phyloP scores from a whole-genome alignment of 192 early-diverging fungal species.

The Dissophora ornata region DNA sequence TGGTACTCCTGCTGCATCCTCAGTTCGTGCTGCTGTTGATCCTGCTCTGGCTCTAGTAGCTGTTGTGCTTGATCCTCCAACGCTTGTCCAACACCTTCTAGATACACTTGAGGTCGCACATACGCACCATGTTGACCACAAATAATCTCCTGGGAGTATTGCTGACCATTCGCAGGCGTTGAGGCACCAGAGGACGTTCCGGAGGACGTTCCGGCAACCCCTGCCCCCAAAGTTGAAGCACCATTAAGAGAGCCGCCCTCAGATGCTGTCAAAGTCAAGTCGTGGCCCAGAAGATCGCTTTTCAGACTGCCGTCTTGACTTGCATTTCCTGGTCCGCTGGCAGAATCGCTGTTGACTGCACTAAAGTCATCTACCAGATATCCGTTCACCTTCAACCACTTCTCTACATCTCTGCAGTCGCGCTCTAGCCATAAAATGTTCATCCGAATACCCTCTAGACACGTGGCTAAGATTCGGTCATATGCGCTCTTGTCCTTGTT shows the following conservation, averaged over 20 bases:
- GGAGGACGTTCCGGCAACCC: slow-evolving; percentile 1
- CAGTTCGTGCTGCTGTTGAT: slow-evolving; percentile 35
- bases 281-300: background rate
- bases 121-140: slow-evolving; percentile 14
- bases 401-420: slow-evolving; percentile 44
- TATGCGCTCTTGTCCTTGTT: slow-evolving; percentile 63
- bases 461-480: slow-evolving; percentile 66
- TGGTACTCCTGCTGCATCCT: slow-evolving; percentile 28
- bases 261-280: background rate
- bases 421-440: slow-evolving; percentile 55
- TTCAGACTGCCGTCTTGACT: background rate
- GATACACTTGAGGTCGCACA: slow-evolving; percentile 19
- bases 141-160: slow-evolving; percentile 9
- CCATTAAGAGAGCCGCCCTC: background rate
- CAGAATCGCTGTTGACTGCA: too few relatives aligned
- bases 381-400: slow-evolving; percentile 34
- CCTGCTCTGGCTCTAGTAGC: slow-evolving; percentile 18
- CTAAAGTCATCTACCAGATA: slow-evolving; percentile 4
- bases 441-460: slow-evolving; percentile 69
- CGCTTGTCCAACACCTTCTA: slow-evolving; percentile 7
- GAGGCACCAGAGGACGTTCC: slow-evolving; percentile 22
- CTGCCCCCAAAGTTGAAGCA: background rate
- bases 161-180: slow-evolving; percentile 5
- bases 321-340: too few relatives aligned
- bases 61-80: slow-evolving; percentile 32